phyloP scores from a whole-genome alignment of 306 rosid species.

The Medicago ruthenica region DNA sequence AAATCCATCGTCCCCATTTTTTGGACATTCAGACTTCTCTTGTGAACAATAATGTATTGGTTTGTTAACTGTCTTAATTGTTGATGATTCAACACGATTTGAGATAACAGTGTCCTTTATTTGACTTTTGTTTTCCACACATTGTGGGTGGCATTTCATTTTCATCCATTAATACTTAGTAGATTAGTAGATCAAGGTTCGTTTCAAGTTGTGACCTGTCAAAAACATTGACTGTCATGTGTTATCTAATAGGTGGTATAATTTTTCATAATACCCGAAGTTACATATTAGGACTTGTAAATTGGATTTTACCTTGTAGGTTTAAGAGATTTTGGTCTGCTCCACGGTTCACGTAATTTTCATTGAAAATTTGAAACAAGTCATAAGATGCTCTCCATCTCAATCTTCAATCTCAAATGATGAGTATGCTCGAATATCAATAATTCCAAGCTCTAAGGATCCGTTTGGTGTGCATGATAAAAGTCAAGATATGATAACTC shows the following conservation, averaged over 20 bases:
- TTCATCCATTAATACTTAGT: not conserved
- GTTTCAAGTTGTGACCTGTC: not conserved
- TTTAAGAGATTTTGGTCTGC: not conserved
- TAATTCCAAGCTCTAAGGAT: not conserved
- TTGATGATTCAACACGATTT: constrained; percentile 16
- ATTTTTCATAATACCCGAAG: not conserved
- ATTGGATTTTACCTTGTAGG: not conserved
- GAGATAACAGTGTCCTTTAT: constrained; percentile 19
- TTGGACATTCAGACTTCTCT: constrained; percentile 20
- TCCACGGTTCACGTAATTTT: not conserved
- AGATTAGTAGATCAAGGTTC: constrained; percentile 11
- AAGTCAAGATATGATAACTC: no score
- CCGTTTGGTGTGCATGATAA: no score
- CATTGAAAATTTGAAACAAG: not conserved
- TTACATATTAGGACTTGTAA: not conserved
- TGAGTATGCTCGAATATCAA: not conserved
- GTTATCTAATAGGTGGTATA: not conserved
- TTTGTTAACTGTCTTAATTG: constrained; percentile 21
- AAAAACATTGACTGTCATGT: not conserved
- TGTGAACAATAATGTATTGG: constrained; percentile 32
- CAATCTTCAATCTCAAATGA: not conserved
- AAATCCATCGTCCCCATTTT: constrained; percentile 29
- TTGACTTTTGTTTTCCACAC: constrained; percentile 2
- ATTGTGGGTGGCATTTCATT: constrained; percentile 20
- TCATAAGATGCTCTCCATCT: not conserved